Conservation (phyloP, 768 basidiomycete genomes). For the Amyloporia xantha region DNA sequence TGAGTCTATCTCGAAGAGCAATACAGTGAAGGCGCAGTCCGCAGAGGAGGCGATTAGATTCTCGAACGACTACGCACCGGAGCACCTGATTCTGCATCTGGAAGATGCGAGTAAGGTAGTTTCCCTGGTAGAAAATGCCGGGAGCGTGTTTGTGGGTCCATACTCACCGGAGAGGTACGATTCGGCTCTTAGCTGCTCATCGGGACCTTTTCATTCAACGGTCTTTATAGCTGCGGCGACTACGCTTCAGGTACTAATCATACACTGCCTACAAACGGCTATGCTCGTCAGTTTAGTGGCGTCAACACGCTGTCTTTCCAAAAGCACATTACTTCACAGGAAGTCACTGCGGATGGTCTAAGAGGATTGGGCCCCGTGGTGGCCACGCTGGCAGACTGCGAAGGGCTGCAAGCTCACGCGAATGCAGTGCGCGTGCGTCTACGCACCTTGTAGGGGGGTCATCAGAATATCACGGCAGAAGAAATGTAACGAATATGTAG, state of each 20-base stretch:
- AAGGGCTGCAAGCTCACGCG: slow-evolving; percentile 91
- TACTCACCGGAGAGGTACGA: slow-evolving; percentile 93
- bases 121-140: slow-evolving; percentile 77
- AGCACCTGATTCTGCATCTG: slow-evolving; percentile 92
- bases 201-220: not conserved
- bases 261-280: slow-evolving; percentile 93
- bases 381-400: slow-evolving; percentile 85
- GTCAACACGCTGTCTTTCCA: slow-evolving; percentile 98
- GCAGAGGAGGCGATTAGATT: slow-evolving; percentile 78
- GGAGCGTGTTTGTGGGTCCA: slow-evolving; percentile 92
- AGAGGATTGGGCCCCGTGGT: slow-evolving; percentile 79
- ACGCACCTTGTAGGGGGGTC: slow-evolving; percentile 10
- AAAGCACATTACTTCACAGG: slow-evolving; percentile 97
- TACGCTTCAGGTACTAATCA: slow-evolving; percentile 99
- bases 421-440: slow-evolving; percentile 91
- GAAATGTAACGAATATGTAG: slow-evolving; percentile 9
- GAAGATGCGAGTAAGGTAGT: slow-evolving; percentile 63
- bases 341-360: slow-evolving; percentile 77
- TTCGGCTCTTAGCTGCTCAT: too few relatives aligned
- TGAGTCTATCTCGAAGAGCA: slow-evolving; percentile 82
- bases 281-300: slow-evolving; percentile 96
- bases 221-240: slow-evolving; percentile 75
- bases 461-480: slow-evolving; percentile 13
- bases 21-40: slow-evolving; percentile 70
- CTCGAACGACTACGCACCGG: slow-evolving; percentile 97